Percentiles rank a stretch among this genome's conserved stretches.
Conservation (phyloP, 192 early-diverging fungal species). For the Linnemannia exigua region DNA sequence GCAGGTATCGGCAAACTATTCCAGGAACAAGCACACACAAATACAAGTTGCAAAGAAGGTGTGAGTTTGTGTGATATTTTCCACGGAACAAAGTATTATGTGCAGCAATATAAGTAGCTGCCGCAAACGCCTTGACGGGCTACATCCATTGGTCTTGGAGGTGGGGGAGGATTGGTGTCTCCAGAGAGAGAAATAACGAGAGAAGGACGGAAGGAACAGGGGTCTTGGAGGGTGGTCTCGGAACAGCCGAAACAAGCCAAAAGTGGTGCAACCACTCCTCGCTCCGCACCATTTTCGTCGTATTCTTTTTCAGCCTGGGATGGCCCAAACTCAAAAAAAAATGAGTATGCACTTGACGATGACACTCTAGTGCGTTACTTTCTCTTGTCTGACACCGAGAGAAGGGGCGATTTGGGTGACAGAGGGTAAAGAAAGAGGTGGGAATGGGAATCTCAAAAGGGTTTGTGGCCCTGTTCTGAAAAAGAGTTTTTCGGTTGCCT, state of each 20-base stretch:
- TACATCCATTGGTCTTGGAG: background rate
- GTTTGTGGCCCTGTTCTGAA: background rate
- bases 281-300: constrained; percentile 8
- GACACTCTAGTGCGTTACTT: background rate
- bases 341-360: background rate
- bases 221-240: constrained; percentile 7
- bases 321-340: background rate
- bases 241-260: constrained; percentile 31
- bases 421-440: background rate
- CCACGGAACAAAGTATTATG: background rate
- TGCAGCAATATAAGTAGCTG: background rate
- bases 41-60: constrained; percentile 5
- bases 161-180: background rate
- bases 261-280: background rate
- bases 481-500: background rate
- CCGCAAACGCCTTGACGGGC: background rate
- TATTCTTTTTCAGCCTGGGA: background rate
- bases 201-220: constrained; percentile 1
- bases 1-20: constrained; percentile 90
- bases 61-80: constrained; percentile 2
- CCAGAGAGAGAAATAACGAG: background rate
- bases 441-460: constrained; percentile 2
- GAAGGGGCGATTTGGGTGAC: background rate
- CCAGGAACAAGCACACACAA: background rate
- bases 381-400: background rate